Evolutionary conservation across 2,329 filamentous ascomycete species (phyloP).

Genomic region (Arthrobotrys sphaeroides): DNA sequence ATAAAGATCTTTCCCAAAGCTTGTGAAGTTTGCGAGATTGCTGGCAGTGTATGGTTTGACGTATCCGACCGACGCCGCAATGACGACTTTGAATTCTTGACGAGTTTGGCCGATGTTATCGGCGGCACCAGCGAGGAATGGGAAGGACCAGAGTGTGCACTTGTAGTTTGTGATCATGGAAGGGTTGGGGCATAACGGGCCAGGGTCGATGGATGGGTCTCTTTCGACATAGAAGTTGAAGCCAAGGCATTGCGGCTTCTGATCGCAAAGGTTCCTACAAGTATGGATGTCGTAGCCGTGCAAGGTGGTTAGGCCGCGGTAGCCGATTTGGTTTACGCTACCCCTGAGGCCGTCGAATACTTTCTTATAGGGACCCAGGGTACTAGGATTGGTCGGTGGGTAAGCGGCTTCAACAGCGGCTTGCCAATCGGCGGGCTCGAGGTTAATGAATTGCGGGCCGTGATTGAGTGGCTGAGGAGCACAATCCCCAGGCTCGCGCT

Average conservation of each 20-base stretch:
- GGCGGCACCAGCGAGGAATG: constrained; percentile 57
- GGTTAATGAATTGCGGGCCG: constrained; percentile 29
- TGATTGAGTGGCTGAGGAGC: constrained; percentile 23
- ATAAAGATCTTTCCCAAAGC: constrained; percentile 14
- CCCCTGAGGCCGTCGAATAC: constrained; percentile 58
- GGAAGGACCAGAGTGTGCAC: constrained; percentile 61
- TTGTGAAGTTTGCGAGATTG: constrained; percentile 22
- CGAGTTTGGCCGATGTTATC: constrained; percentile 54
- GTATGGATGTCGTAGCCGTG: constrained; percentile 53
- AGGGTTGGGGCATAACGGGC: constrained; percentile 60
- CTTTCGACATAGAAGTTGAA: constrained; percentile 57
- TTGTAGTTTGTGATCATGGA: constrained; percentile 61
- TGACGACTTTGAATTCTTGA: constrained; percentile 37
- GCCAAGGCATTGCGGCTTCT: constrained; percentile 51
- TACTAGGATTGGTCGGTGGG: constrained; percentile 45
- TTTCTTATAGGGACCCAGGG: constrained; percentile 57
- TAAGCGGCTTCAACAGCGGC: constrained; percentile 11
- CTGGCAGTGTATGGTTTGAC: constrained; percentile 33
- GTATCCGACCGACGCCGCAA: constrained; percentile 43
- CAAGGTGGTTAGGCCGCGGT: constrained; percentile 57
- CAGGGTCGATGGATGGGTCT: constrained; percentile 56
- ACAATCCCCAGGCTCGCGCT: constrained; percentile 36
- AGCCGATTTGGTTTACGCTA: constrained; percentile 54
- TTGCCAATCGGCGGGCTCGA: constrained; percentile 22
- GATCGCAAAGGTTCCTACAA: constrained; percentile 55